Base-by-base conservation (phyloP, 2,329 filamentous ascomycete genomes). In the Fusarium irregulare region DNA sequence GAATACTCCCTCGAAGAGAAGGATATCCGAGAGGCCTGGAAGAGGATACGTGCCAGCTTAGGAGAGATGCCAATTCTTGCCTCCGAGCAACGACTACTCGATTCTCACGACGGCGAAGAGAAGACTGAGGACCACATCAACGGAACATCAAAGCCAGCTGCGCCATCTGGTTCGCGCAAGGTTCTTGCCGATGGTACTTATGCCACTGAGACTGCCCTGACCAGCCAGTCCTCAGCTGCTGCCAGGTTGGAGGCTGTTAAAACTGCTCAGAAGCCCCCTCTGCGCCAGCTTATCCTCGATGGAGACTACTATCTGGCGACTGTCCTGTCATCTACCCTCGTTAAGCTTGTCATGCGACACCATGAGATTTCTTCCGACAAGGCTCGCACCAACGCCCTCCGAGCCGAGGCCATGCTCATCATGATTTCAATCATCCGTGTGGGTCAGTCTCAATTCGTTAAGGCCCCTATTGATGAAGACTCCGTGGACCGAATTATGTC, bases 391-490 rank as follows among this genome's bases (percentile, higher is more conserved):
- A 99, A 99, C 75, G 94, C 95, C 30, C 87, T 99, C 27, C 92
- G 93, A 51, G 96, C 96, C 6, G 96, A 99, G 81, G 96, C 96
- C 46, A 99, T 99, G 96, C 87, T 99, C 56, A 98, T 99, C 78
- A 97, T 98, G 94, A 97, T 99, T 75, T 98, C 96, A 7, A 97
- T 99, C 73, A 93, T 99, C 72, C 94, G 96, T 51, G 96, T 98
- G 65, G 96, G 96, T 42, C 96, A 99, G 82, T 98, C 95, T n/a
- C 93, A 97, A 70, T 99, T 99, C 74, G 96, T 97, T 77, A 98
- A 98, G 84, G 92, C 93, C 2, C 93, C 94, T 4, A 98, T 99
- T 70, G 96, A 99, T 68, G 96, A 99, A 79, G 96, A 99, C 79
- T 98, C 96, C 0, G 89, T 98, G n/a, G 96, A 99, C 80, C 91